Conservation (phyloP, 768 basidiomycete genomes). For the Suillus ampliporus region DNA sequence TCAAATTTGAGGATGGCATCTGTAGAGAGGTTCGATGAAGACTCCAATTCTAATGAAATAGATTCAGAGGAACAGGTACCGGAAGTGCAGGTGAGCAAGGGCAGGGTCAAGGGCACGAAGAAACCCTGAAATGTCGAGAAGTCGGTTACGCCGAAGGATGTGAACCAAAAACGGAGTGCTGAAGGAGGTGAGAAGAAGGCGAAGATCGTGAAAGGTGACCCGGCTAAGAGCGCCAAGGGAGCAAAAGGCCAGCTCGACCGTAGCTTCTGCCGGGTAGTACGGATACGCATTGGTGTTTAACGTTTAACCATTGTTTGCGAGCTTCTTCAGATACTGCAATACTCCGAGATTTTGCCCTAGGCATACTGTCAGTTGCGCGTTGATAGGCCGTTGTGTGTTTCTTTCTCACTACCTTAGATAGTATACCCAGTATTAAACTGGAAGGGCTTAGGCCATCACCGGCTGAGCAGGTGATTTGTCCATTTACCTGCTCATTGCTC, state of each 20-base stretch:
- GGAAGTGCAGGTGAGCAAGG: not conserved
- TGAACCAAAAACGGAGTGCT: constrained; percentile 57
- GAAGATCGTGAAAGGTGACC: constrained; percentile 40
- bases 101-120: constrained; percentile 14
- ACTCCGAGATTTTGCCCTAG: not conserved
- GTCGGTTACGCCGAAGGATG: constrained; percentile 47
- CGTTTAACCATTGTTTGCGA: not conserved
- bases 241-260: constrained; percentile 49
- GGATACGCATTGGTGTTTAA: not conserved
- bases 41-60: constrained; percentile 7
- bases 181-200: constrained; percentile 60
- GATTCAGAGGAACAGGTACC: not conserved
- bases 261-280: constrained; percentile 11
- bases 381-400: not conserved
- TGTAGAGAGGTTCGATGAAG: constrained; percentile 7
- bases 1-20: constrained; percentile 18
- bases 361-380: not conserved
- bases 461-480: too few relatives aligned
- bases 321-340: too few relatives aligned
- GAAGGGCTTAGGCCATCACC: too few relatives aligned
- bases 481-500: too few relatives aligned
- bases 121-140: constrained; percentile 30
- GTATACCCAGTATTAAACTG: too few relatives aligned
- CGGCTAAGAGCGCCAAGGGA: constrained; percentile 59
- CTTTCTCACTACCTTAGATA: too few relatives aligned